A percentile compares a stretch with the other conserved stretches of the same genome.
phyloP scores from a whole-genome alignment of 306 rosid genomes.

The Acacia crassicarpa region DNA sequence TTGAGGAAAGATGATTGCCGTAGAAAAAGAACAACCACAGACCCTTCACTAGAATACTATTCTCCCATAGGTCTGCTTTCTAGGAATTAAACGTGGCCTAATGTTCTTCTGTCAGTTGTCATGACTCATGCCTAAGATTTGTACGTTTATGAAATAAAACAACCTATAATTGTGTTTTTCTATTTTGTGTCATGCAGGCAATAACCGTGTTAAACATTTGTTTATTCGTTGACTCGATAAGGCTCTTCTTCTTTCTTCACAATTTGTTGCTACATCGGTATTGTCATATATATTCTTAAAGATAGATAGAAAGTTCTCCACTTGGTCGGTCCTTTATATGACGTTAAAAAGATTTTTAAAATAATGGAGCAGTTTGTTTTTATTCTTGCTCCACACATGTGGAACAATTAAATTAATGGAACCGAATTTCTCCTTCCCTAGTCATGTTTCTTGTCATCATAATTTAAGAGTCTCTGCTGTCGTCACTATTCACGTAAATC shows the following conservation, averaged over 20 bases:
- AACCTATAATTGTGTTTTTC: neutral
- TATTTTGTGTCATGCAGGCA: slow-evolving; percentile 8
- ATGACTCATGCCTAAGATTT: neutral
- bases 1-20: neutral
- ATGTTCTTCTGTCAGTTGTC: neutral
- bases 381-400: neutral
- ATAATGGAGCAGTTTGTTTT: neutral
- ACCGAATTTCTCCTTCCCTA: neutral
- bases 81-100: neutral
- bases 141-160: neutral
- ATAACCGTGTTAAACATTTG: neutral
- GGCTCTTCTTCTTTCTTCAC: neutral
- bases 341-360: neutral
- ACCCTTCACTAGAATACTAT: neutral
- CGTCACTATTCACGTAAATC: neutral
- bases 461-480: neutral
- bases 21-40: neutral
- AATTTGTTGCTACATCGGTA: neutral
- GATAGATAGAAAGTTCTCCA: neutral
- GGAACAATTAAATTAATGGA: neutral
- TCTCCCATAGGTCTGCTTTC: neutral
- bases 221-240: neutral
- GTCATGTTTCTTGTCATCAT: neutral
- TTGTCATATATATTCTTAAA: neutral
- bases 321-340: neutral